Evolutionary conservation across 495 filamentous ascomycete species (phyloP).

Genomic region (Evernia prunastri): DNA sequence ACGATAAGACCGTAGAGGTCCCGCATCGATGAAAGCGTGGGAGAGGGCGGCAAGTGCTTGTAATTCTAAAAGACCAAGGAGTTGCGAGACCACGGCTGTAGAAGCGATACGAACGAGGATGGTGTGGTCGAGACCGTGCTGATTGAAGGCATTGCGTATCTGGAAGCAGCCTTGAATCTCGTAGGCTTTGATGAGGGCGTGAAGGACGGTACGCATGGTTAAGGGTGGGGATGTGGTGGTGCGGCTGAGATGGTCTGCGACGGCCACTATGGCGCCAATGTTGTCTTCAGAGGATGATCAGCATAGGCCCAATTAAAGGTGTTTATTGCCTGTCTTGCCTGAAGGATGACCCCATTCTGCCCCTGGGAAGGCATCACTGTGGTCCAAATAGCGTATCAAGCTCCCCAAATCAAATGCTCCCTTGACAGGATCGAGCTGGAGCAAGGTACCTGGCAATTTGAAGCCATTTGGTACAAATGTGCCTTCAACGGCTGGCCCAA

Average conservation of each 20-base stretch:
- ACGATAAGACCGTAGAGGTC: slow-evolving; percentile 35
- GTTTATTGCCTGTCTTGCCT: slow-evolving; percentile 24
- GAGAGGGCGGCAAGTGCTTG: slow-evolving; percentile 35
- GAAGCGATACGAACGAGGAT: slow-evolving; percentile 43
- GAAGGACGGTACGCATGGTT: slow-evolving; percentile 16
- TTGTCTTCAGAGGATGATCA: slow-evolving; percentile 33
- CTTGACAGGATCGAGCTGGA: slow-evolving; percentile 34
- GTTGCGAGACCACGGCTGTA: slow-evolving; percentile 25
- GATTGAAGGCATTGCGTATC: slow-evolving; percentile 38
- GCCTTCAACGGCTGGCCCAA: slow-evolving; percentile 28
- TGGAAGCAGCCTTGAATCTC: slow-evolving; percentile 44
- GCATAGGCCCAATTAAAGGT: too few species aligned
- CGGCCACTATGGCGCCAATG: slow-evolving; percentile 38
- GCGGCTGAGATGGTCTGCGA: slow-evolving; percentile 20
- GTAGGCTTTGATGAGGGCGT: slow-evolving; percentile 41
- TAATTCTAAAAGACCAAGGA: slow-evolving; percentile 26
- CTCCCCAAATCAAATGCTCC: slow-evolving; percentile 40
- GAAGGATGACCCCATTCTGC: slow-evolving; percentile 44
- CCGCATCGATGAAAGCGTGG: slow-evolving; percentile 39
- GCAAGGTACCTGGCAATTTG: slow-evolving; percentile 36
- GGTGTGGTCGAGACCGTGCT: slow-evolving; percentile 39
- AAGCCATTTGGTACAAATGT: slow-evolving; percentile 33
- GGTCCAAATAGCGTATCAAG: slow-evolving; percentile 42
- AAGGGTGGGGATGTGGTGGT: slow-evolving; percentile 22
- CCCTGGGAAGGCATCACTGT: slow-evolving; percentile 40